Base-by-base conservation (phyloP, 202 grass and related monocot species). In the Cymbopogon flexuosus region DNA sequence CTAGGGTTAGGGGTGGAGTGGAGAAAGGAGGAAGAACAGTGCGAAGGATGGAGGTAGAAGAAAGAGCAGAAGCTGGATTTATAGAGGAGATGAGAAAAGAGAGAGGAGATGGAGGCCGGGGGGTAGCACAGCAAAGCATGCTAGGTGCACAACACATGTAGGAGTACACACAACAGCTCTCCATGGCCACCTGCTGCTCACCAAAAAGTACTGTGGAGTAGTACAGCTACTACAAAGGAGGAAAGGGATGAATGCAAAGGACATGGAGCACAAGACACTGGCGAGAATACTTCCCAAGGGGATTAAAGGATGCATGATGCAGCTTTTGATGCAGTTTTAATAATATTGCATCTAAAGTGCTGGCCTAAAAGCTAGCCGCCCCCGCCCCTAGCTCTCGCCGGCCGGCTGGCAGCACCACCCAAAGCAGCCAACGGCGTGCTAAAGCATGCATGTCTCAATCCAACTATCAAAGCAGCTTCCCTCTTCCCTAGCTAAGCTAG, bases 271-370 rank as follows among this genome's bases (percentile, higher is more conserved):
- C 79, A 72, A 78, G 64, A 81, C 85, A 87, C 40, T 40, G 60
- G 71, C 60, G 60, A 81, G 65, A 80, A 87, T 90, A 84, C 39
- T 76, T 81, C 72, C 81, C 42, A 71, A 71, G 69, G 42, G 63
- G 34, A 11, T 9, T 80, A 76, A 84, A 81, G 60, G 30, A 74
- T 27, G 27, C 27, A 27, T 63, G 73, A 78, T 62, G 72, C 60
- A 79, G 75, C 83, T 84, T 87, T 90, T 87, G 43, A 77, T 87
- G 88, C 40, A 52, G 75, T 60, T 78, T 83, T 60, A 39, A 36
- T 78, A 33, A 3, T 33, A 83, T 82, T 62, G 35, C 36, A 27
- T 10, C 46, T 58, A 75, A 80, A 80, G 61, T 58, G 69, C 33
- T 67, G 21, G 69, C 35, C 34, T 56, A 72, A 79, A 40, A 41